These are phyloP conservation scores for Francoa sonchifolia DNA, from an alignment of 441 rosid genomes.

Conservation along the genomic window DNA sequence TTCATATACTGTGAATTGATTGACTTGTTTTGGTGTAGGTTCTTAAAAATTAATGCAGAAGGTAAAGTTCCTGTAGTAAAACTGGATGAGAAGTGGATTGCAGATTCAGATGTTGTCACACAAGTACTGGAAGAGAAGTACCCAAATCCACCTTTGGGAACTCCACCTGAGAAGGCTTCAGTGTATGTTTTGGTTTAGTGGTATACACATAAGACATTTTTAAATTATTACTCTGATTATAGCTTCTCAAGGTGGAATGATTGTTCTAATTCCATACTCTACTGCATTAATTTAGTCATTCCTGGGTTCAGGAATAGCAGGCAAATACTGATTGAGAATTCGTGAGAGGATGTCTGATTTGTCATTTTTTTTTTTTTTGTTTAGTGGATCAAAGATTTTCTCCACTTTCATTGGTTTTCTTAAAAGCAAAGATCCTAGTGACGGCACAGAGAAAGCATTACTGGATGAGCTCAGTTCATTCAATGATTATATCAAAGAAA, in stretches of 20 bases:
- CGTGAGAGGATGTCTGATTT: no score
- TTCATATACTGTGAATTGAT: slow-evolving; percentile 1
- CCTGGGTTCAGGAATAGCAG: background rate
- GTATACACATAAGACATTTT: background rate
- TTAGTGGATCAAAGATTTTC: slow-evolving; percentile 78
- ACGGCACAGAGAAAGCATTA: slow-evolving; percentile 73
- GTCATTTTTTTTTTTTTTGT: slow-evolving; percentile 12
- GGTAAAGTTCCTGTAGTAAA: slow-evolving; percentile 85
- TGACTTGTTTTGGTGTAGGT: slow-evolving; percentile 33
- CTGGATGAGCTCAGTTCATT: slow-evolving; percentile 54
- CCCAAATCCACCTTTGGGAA: slow-evolving; percentile 65
- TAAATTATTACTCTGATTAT: no score
- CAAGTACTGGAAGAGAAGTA: slow-evolving; percentile 70
- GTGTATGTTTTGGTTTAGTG: slow-evolving; percentile 31
- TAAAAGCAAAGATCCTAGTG: slow-evolving; percentile 69
- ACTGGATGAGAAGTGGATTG: slow-evolving; percentile 80
- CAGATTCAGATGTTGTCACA: slow-evolving; percentile 86
- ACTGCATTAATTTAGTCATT: no score
- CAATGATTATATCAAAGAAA: slow-evolving; percentile 54
- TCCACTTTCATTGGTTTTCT: slow-evolving; percentile 84
- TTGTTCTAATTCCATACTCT: no score
- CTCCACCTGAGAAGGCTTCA: slow-evolving; percentile 75
- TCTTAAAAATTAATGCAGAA: slow-evolving; percentile 68
- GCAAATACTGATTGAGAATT: slow-evolving; percentile 1
- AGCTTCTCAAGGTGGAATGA: no score